Evolutionary conservation across 1,139 yeast genomes (phyloP), one percentile per base, ranked within the genome.

Genomic region (Pichia kudriavzevii): DNA sequence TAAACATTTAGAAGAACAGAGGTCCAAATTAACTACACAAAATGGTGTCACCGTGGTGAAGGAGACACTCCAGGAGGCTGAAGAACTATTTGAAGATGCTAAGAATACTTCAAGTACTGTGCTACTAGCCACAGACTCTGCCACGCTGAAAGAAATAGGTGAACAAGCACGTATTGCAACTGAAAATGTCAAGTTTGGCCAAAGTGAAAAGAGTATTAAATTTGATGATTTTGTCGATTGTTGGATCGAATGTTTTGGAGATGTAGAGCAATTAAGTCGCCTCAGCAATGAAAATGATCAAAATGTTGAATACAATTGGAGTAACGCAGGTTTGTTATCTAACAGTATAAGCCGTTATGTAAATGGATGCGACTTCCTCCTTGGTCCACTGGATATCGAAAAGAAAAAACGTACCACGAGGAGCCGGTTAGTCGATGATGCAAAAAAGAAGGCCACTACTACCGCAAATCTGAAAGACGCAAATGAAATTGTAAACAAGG

Each of bases 311-410:
- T 67, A 65, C 45, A 69, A 78, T 50, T 79, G 88, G 84, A 54
- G 71, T 30, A 63, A 65, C 37, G 53, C 81, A 26, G 94, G 93
- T 0, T 57, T 70, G 1, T 53, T 77, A 27, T 72, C 67, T 44
- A 63, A 67, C 44, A 57, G 63, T 35, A 53, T 67, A 14, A 69
- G 81, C 42, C 54, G 55, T 10, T 64, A 67, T 31, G 69, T 82
- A 0, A 59, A 69, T 0, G 65, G 74, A 2, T 59, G 67, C 13
- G 82, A 77, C 44, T 83, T 80, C 46, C 57, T 84, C 43, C 61
- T 77, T 37, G 94, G 94, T 0, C 88, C 94, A 0, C 60, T 84
- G 34, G 75, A 72, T n/a, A 63, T 78, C 2, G 80, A 79, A 44
- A 67, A 71, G 43, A 72, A 67, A 46, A 60, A 60, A n/a, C 58